Evolutionary conservation across 495 filamentous ascomycete species (phyloP).

Genomic region (Podospora australis): DNA sequence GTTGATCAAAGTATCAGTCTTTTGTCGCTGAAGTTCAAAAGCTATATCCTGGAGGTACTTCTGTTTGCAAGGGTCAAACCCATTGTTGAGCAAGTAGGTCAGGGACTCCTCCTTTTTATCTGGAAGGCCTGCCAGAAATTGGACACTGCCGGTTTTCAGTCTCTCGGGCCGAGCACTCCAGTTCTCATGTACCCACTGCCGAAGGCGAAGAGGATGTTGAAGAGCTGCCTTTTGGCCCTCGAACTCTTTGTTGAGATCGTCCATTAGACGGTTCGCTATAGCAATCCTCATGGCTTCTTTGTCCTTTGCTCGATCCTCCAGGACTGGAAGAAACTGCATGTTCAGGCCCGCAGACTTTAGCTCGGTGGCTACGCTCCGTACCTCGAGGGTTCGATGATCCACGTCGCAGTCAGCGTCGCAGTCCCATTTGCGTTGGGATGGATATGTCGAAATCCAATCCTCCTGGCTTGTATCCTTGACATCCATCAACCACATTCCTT

Average conservation of each 20-base stretch:
- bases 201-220: constrained; percentile 41
- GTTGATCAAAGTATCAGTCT: constrained; percentile 51
- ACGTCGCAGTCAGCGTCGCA: constrained; percentile 45
- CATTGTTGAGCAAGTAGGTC: constrained; percentile 52
- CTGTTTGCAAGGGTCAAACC: constrained; percentile 57
- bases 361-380: constrained; percentile 56
- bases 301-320: constrained; percentile 58
- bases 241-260: constrained; percentile 54
- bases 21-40: constrained; percentile 44
- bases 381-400: constrained; percentile 61
- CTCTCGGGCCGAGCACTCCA: constrained; percentile 30
- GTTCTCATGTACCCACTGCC: constrained; percentile 50
- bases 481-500: constrained; percentile 84
- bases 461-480: constrained; percentile 34
- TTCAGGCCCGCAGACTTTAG: constrained; percentile 63
- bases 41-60: constrained; percentile 54
- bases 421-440: constrained; percentile 75
- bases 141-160: constrained; percentile 28
- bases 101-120: constrained; percentile 43
- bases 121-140: constrained; percentile 50
- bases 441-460: constrained; percentile 70
- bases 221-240: constrained; percentile 53
- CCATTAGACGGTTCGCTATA: constrained; percentile 53
- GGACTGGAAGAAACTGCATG: constrained; percentile 69
- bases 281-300: constrained; percentile 41